A percentile compares a stretch with the other conserved stretches of the same genome.
These are phyloP conservation scores for Xylariaceae sp. DNA, from an alignment of 2,329 filamentous ascomycete species.

Conservation along the genomic window DNA sequence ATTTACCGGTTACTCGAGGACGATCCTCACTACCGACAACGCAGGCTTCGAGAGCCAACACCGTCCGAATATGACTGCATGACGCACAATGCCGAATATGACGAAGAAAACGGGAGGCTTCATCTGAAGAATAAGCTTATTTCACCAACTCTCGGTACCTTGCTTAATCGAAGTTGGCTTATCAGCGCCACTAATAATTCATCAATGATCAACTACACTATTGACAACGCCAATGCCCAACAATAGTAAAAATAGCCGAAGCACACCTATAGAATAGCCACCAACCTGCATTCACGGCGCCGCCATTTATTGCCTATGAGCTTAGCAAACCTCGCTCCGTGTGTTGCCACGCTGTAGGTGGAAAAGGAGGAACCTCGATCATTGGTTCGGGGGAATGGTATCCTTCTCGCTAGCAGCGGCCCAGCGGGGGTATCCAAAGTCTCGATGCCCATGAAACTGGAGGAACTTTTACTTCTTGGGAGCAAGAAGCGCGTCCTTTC, in stretches of 20 bases:
- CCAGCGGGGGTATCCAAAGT: not conserved
- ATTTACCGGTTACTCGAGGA: too few species aligned
- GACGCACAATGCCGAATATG: not conserved
- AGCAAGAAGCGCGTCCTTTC: not conserved
- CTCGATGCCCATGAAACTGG: not conserved
- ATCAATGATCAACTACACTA: not conserved
- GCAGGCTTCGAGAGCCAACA: not conserved
- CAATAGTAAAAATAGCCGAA: not conserved
- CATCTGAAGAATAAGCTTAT: not conserved
- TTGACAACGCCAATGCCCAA: not conserved
- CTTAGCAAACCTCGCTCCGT: too few species aligned
- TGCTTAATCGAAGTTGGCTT: conserved; percentile 5
- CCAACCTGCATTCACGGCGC: too few species aligned
- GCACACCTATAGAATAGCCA: too few species aligned
- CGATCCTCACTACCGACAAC: not conserved
- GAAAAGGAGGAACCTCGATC: not conserved
- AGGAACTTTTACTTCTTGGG: not conserved
- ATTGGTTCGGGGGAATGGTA: not conserved
- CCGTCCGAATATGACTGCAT: not conserved
- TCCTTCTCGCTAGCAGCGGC: not conserved
- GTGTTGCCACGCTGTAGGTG: not conserved
- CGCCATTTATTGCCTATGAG: too few species aligned
- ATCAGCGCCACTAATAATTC: conserved; percentile 5
- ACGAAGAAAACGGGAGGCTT: not conserved
- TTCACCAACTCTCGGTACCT: conserved; percentile 1